Conservation (phyloP, 441 rosid genomes). For the Gossypium trilobum region DNA sequence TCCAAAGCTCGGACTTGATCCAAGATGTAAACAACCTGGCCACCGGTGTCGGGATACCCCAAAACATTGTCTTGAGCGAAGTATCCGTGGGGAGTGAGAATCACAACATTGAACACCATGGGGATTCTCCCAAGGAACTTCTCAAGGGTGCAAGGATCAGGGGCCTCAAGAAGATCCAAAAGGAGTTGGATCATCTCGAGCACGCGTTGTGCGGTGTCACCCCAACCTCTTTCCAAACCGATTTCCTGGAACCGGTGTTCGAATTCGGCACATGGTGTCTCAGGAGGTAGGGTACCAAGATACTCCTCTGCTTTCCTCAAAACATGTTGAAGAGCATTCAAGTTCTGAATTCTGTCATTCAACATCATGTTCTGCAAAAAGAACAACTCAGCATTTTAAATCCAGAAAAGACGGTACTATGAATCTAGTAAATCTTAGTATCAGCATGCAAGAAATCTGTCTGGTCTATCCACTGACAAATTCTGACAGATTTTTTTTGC, state of each 20-base stretch:
- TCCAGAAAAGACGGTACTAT: neutral
- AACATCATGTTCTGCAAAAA: constrained; percentile 66
- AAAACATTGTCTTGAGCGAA: constrained; percentile 80
- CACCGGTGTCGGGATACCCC: constrained; percentile 98
- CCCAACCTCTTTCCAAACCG: constrained; percentile 77
- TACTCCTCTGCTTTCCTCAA: constrained; percentile 75
- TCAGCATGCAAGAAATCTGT: neutral
- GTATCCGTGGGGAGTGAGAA: constrained; percentile 75
- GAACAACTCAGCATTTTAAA: constrained; percentile 1
- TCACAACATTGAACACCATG: constrained; percentile 81
- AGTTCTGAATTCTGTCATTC: constrained; percentile 53
- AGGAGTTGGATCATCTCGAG: constrained; percentile 67
- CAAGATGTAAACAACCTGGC: constrained; percentile 94
- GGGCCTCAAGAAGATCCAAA: constrained; percentile 78
- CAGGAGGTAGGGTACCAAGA: constrained; percentile 31
- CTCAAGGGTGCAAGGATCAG: constrained; percentile 76
- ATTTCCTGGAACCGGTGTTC: constrained; percentile 61
- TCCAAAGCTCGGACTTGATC: constrained; percentile 96
- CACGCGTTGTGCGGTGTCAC: constrained; percentile 56
- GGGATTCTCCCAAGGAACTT: constrained; percentile 68
- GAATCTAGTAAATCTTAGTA: neutral
- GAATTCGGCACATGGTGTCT: constrained; percentile 45
- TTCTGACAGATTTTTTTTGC: neutral
- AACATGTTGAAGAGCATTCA: constrained; percentile 52
- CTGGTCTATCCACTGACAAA: neutral